These are phyloP conservation scores for Pseudomassariella vexata DNA, from an alignment of 2,329 filamentous ascomycete species.

Conservation along the genomic window DNA sequence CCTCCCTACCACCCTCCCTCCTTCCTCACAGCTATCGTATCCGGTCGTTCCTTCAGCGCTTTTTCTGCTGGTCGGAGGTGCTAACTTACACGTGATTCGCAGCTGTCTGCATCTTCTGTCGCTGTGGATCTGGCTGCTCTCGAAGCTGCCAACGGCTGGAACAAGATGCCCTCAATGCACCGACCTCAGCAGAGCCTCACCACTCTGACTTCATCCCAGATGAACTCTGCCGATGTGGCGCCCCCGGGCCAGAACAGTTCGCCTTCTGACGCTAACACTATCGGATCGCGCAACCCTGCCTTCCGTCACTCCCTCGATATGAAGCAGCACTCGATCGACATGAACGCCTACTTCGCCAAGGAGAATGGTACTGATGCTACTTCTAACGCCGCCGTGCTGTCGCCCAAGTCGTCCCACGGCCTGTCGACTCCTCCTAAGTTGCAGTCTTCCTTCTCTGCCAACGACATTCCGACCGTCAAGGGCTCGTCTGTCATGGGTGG, in stretches of 20 bases:
- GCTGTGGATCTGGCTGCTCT: slow-evolving; percentile 74
- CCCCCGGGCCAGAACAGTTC: slow-evolving; percentile 28
- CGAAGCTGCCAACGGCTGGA: slow-evolving; percentile 46
- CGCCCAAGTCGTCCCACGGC: slow-evolving; percentile 42
- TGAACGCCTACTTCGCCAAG: slow-evolving; percentile 41
- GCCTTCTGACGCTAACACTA: slow-evolving; percentile 37
- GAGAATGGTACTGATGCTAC: slow-evolving; percentile 36
- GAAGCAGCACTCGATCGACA: slow-evolving; percentile 28
- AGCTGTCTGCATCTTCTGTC: slow-evolving; percentile 77
- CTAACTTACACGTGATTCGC: slow-evolving; percentile 30
- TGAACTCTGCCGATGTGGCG: slow-evolving; percentile 30
- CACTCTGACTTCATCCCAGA: slow-evolving; percentile 33
- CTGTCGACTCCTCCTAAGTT: slow-evolving; percentile 67
- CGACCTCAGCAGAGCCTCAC: slow-evolving; percentile 59
- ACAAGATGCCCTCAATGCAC: slow-evolving; percentile 56
- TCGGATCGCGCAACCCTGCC: slow-evolving; percentile 41
- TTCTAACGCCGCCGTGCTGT: slow-evolving; percentile 31
- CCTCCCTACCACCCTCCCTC: no score
- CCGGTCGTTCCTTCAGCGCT: no score
- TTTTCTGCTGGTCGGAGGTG: no score
- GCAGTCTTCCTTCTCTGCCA: slow-evolving; percentile 84
- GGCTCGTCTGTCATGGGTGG: slow-evolving; percentile 40
- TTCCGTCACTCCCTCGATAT: slow-evolving; percentile 55
- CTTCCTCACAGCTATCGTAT: no score
- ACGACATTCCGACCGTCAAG: slow-evolving; percentile 83